phyloP scores from a whole-genome alignment of 2,329 filamentous ascomycete genomes.

The Tolypocladium album region DNA sequence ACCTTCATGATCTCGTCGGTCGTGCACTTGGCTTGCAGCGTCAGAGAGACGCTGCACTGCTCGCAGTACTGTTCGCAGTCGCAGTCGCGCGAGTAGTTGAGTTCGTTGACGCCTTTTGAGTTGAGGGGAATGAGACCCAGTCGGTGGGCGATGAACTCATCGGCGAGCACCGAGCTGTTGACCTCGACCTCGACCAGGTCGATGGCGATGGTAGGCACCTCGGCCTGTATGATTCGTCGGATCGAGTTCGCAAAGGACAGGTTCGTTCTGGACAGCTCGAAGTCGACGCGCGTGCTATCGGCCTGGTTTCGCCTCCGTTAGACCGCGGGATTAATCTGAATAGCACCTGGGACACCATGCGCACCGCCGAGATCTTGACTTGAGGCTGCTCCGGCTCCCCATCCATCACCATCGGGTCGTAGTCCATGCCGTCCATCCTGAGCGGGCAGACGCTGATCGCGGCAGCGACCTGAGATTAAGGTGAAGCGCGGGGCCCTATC shows the following conservation, averaged over 20 bases:
- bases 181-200: conserved; percentile 86
- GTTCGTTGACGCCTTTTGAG: conserved; percentile 69
- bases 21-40: conserved; percentile 75
- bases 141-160: conserved; percentile 91
- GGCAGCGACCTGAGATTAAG: neutral
- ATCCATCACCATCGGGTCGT: conserved; percentile 50
- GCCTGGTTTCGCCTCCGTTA: conserved; percentile 40
- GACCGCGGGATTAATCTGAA: neutral
- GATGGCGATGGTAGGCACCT: conserved; percentile 90
- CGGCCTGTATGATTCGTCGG: conserved; percentile 81
- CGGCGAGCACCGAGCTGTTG: conserved; percentile 92
- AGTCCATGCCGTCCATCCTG: conserved; percentile 41
- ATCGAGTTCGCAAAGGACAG: conserved; percentile 88
- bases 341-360: conserved; percentile 6
- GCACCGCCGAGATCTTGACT: conserved; percentile 51
- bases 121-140: conserved; percentile 83
- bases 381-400: conserved; percentile 44
- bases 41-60: conserved; percentile 76
- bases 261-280: conserved; percentile 81
- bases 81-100: conserved; percentile 87
- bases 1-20: conserved; percentile 86
- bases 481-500: neutral
- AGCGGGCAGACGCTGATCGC: conserved; percentile 3
- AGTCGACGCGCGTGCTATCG: conserved; percentile 73
- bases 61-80: conserved; percentile 95